Evolutionary conservation across 176 grass and related monocot genomes (phyloP).

Genomic region (Aegilops speltoides): DNA sequence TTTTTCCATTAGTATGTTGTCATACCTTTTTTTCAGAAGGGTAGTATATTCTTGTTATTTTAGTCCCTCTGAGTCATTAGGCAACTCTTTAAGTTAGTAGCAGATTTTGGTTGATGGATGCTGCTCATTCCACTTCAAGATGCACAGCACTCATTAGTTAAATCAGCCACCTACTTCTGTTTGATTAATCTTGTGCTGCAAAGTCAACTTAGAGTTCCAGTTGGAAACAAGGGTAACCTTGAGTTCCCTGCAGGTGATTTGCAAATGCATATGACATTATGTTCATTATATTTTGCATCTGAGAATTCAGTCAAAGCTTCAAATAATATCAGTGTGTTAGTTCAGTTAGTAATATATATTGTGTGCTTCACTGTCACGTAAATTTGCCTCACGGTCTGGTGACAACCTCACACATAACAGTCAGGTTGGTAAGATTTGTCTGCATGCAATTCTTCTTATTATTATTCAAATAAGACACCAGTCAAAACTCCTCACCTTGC

Average conservation of each 20-base stretch:
- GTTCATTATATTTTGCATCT: not conserved
- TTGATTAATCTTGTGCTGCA: not conserved
- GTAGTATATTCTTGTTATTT: not conserved
- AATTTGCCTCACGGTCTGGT: not conserved
- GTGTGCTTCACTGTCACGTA: not conserved
- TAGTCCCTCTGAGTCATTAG: not conserved
- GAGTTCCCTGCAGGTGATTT: slow-evolving; percentile 2
- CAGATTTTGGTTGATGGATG: not conserved
- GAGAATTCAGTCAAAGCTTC: not conserved
- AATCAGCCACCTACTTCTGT: not conserved
- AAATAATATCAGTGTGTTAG: not conserved
- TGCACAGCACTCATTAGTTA: not conserved
- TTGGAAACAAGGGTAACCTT: not conserved
- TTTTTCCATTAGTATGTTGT: not conserved
- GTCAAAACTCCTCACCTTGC: not conserved
- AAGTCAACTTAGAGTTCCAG: not conserved
- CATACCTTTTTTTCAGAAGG: not conserved
- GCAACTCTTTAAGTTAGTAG: not conserved
- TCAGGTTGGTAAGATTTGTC: not conserved
- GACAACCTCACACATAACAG: not conserved
- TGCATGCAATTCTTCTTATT: not conserved
- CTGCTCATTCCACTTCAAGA: not conserved
- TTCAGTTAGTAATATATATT: not conserved
- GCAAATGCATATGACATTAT: not conserved
- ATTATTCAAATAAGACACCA: not conserved